Evolutionary conservation across 352 stramenopile genomes (phyloP), one percentile per base, ranked within the genome.

Genomic region (Pythium periplocum): DNA sequence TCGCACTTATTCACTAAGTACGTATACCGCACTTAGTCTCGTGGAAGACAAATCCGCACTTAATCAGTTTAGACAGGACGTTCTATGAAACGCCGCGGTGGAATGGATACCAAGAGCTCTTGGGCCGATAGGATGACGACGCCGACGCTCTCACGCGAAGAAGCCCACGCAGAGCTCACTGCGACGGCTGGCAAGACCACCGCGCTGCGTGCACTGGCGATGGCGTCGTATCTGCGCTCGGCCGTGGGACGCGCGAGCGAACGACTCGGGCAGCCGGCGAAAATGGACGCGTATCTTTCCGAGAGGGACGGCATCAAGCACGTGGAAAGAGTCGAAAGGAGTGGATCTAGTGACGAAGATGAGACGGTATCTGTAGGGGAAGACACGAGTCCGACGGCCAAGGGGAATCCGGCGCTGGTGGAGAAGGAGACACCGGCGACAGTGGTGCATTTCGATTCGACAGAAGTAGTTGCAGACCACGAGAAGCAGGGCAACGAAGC

Each of bases 191-290:
- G 17, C 17, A 26, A 26, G 17, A 26, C 17, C 17, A 26, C 17
- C 17, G 17, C 17, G 17, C 17, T 26, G 17, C 33, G 42, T 47
- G 52, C 67, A 6, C 45, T 44, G 26, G 37, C 69, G 1, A 64
- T 81, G 51, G 65, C 74, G 46, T 63, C 71, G 53, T 83, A 75
- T 35, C 48, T 86, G 11, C 63, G 68, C 26, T 66, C 68, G 2
- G 71, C 69, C 11, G 64, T 80, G n/a, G 59, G 64, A 4, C 61
- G 62, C 26, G 59, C 48, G n/a, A 65, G 53, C 30, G 54, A 61
- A 49, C 44, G 48, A 8, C 26, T 54, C 17, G 45, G 35, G 44
- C 37, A 47, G 32, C 31, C 9, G 11, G 41, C 17, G 32, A 35
- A n/a, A 11, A 43, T 7, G 26, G 33, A 45, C 9, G 35, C 52